Evolutionary conservation across 2,329 filamentous ascomycete genomes (phyloP), one percentile per base, ranked within the genome.

Genomic region (Fusarium xylarioides): DNA sequence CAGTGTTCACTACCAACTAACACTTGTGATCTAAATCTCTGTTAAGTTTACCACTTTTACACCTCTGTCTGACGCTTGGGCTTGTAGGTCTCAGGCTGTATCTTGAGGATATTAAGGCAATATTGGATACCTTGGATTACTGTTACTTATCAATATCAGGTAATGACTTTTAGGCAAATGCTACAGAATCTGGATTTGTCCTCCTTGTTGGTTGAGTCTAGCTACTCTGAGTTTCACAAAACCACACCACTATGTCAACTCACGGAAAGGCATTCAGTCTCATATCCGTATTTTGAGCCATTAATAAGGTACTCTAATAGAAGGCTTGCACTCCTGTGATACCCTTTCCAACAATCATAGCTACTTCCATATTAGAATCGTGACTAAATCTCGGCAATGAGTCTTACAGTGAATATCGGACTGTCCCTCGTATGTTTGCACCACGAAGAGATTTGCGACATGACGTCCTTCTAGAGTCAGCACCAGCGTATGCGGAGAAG

Each of bases 401-500:
- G n/a, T 89, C 92, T 89, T 84, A 95, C 94, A 90, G 82, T 98
- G 95, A 79, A 98, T 98, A 83, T 98, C 95, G 80, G 95, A 97
- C 83, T 98, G 95, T 23, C 95, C 95, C 84, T 98, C 95, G 77
- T 98, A 99, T 2, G 95, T 98, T 85, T 98, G 95, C 59, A 95
- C 96, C 52, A 99, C 95, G 82, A 97, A 98, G 71, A 98, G 82
- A 82, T 99, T 98, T 63, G 95, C 92, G 63, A 97, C 95, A 84
- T 98, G 96, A 73, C 96, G 90, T 21, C 55, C 55, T 58, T 14
- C 11, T 58, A 10, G 18, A 49, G 55, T 37, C 18, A 37, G 21
- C 11, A 43, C 14, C 42, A 28, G 11, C 4, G 14, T 21, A 21
- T 11, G 18, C 4, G 11, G n/a, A 26, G 16, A 21, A 46, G 11